Evolutionary conservation across 2,329 filamentous ascomycete genomes (phyloP), one percentile per base, ranked within the genome.

Genomic region (Epicoccum nigrum): DNA sequence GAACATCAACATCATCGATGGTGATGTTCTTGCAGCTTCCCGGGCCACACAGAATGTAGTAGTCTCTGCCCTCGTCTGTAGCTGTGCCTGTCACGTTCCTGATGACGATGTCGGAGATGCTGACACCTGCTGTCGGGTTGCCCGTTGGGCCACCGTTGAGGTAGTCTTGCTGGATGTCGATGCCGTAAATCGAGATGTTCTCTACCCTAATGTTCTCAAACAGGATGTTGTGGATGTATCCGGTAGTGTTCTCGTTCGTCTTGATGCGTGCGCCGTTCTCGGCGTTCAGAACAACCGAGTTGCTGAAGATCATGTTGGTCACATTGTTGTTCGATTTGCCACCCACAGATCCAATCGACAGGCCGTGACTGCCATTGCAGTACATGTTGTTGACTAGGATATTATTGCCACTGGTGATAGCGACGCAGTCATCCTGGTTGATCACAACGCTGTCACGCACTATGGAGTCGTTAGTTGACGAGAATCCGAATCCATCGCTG

Each of bases 361-460:
- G 72, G 37, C 83, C 83, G 63, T 83, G 81, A 13, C 81, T 80
- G 13, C 80, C 79, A 2, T 74, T 74, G 68, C 80, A 83, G 17
- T 74, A 71, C 20, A 74, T 74, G 34, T 73, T 73, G 12, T 52
- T 56, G 54, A 74, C 69, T 27, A 62, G 58, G 48, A 74, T 73
- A 48, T 72, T 60, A 17, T 47, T 25, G 5, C 82, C 82, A 2
- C 79, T 82, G 71, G 84, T 85, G 59, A 85, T 71, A 21, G 82
- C 83, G 7, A 85, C 69, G 59, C 82, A 85, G 60, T 85, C 83
- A 51, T 85, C 82, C 68, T 85, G 83, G 71, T 84, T 84, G 63
- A 79, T 75, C 40, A 84, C 74, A 40, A 71, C 76, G 17, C 80
- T 79, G 33, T 77, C 77, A 39, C 72, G 72, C 62, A 86, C 76